Conservation (phyloP, 1,284 basidiomycete genomes). For the Leccinum subrobustum region DNA sequence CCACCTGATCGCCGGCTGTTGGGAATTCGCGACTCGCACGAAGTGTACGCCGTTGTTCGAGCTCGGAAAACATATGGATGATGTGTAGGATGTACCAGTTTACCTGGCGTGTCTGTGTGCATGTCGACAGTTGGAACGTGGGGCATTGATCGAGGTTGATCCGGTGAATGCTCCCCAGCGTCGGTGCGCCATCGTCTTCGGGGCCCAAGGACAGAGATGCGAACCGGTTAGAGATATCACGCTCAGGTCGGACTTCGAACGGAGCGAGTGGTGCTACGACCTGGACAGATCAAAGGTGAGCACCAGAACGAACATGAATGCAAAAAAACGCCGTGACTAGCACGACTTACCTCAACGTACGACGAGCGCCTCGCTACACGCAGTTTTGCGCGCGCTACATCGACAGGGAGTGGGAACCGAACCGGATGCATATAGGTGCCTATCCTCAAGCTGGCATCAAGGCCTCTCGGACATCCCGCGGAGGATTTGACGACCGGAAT, state of each 20-base stretch:
- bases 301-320: background rate
- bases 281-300: constrained; percentile 16
- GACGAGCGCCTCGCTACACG: constrained; percentile 49
- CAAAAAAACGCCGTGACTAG: background rate
- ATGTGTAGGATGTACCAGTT: constrained; percentile 32
- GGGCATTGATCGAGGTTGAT: constrained; percentile 40
- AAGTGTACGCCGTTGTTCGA: constrained; percentile 6
- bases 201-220: constrained; percentile 23
- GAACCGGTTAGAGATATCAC: constrained; percentile 33
- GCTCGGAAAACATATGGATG: constrained; percentile 30
- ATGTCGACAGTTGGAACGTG: constrained; percentile 18
- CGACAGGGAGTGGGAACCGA: constrained; percentile 34
- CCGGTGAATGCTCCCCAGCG: constrained; percentile 43
- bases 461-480: background rate
- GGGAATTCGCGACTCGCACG: background rate
- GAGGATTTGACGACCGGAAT: constrained; percentile 7
- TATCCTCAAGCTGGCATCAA: constrained; percentile 12
- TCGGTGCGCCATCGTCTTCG: constrained; percentile 13
- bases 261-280: constrained; percentile 29
- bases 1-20: background rate
- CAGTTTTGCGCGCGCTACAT: constrained; percentile 33
- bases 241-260: constrained; percentile 18
- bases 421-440: constrained; percentile 5
- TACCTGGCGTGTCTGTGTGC: background rate
- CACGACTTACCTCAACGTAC: constrained; percentile 46